Evolutionary conservation across 495 filamentous ascomycete genomes (phyloP).

Genomic region (Penicillium turbatum): DNA sequence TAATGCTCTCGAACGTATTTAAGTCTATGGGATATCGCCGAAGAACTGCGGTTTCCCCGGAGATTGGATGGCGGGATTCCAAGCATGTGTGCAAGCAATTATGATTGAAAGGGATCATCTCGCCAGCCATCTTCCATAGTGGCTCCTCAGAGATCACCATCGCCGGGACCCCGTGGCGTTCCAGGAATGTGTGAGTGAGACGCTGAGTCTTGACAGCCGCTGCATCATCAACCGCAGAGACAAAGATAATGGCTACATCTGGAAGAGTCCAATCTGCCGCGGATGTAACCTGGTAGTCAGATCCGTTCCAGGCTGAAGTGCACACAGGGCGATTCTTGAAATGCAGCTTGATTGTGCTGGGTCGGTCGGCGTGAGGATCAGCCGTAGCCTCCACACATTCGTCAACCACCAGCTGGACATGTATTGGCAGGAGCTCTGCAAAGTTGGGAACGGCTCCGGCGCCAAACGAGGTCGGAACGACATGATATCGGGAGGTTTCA

Average conservation of each 20-base stretch:
- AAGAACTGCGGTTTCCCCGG: conserved; percentile 47
- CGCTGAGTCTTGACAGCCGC: conserved; percentile 47
- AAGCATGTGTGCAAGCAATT: conserved; percentile 64
- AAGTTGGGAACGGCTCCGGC: conserved; percentile 48
- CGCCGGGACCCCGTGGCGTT: conserved; percentile 58
- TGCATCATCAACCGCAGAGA: conserved; percentile 52
- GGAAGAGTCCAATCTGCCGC: conserved; percentile 58
- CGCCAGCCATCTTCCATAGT: conserved; percentile 43
- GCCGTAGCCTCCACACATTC: conserved; percentile 58
- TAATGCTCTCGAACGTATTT: conserved; percentile 67
- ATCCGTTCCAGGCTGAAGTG: conserved; percentile 45
- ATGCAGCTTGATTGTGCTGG: conserved; percentile 49
- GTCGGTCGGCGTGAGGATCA: conserved; percentile 36
- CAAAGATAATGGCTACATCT: conserved; percentile 66
- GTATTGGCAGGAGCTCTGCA: conserved; percentile 71
- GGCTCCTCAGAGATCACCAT: conserved; percentile 64
- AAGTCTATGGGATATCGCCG: conserved; percentile 66
- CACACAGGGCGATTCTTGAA: conserved; percentile 53
- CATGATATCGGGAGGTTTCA: conserved; percentile 62
- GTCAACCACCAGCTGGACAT: conserved; percentile 70
- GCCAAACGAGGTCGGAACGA: conserved; percentile 71
- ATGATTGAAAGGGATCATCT: conserved; percentile 47
- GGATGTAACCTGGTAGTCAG: conserved; percentile 44
- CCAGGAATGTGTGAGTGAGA: conserved; percentile 58
- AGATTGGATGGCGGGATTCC: conserved; percentile 54